These are phyloP conservation scores for Chrysosporium queenslandicum DNA, from an alignment of 2,329 filamentous ascomycete species.

Conservation along the genomic window DNA sequence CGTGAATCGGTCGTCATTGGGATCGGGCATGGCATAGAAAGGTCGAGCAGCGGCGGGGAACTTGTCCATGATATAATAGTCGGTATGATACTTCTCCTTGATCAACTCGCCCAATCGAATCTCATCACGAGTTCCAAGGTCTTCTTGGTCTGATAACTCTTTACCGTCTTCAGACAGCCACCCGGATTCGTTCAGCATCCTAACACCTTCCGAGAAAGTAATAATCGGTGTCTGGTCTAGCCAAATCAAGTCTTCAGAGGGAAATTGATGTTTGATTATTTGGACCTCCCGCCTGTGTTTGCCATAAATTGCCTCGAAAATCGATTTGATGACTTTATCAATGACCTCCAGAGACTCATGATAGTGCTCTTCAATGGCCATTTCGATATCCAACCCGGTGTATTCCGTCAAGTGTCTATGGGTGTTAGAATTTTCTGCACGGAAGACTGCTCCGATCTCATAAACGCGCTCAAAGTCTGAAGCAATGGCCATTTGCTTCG, in stretches of 20 bases:
- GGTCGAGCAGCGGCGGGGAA: constrained; percentile 76
- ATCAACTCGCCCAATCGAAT: constrained; percentile 75
- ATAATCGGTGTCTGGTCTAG: constrained; percentile 75
- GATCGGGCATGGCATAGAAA: constrained; percentile 84
- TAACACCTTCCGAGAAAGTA: constrained; percentile 66
- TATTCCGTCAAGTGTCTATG: constrained; percentile 92
- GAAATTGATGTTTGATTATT: constrained; percentile 70
- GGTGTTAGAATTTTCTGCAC: constrained; percentile 91
- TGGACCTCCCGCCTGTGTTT: constrained; percentile 64
- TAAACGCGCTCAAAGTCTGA: constrained; percentile 84
- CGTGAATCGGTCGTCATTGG: constrained; percentile 58
- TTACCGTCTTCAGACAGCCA: constrained; percentile 71
- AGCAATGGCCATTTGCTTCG: constrained; percentile 86
- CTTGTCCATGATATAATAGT: constrained; percentile 91
- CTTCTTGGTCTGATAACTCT: constrained; percentile 59
- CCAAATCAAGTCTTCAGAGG: constrained; percentile 78
- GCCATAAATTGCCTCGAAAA: constrained; percentile 62
- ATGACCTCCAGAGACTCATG: constrained; percentile 74
- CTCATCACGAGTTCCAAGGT: constrained; percentile 76
- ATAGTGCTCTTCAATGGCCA: constrained; percentile 82
- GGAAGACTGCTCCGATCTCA: constrained; percentile 82
- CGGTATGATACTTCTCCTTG: constrained; percentile 75
- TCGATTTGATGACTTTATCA: constrained; percentile 69
- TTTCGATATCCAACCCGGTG: constrained; percentile 84
- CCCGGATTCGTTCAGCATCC: constrained; percentile 68